Conservation (phyloP, 1,284 basidiomycete species). For the Peniophora sp. region DNA sequence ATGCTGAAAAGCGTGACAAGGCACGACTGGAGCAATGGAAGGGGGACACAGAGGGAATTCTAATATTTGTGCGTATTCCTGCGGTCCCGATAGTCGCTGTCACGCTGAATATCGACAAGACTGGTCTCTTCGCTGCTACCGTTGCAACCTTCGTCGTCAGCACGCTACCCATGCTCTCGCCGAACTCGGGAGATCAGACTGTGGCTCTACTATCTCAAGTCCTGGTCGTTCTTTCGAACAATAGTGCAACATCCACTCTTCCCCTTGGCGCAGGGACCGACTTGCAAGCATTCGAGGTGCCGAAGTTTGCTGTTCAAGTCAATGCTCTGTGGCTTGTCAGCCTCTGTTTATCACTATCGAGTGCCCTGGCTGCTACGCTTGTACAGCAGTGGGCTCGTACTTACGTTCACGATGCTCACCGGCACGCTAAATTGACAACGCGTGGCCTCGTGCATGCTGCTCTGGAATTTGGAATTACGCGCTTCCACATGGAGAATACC, state of each 20-base stretch:
- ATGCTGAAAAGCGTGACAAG: not conserved
- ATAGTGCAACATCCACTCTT: not conserved
- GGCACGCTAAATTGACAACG: not conserved
- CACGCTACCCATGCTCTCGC: not conserved
- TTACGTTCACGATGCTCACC: not conserved
- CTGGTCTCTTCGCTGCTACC: not conserved
- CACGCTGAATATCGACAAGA: not conserved
- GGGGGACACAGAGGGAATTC: not conserved
- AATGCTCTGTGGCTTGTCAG: conserved; percentile 9
- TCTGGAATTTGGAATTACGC: not conserved
- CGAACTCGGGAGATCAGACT: not conserved
- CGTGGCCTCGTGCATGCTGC: not conserved
- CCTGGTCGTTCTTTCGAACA: not conserved
- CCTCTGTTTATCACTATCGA: conserved; percentile 4
- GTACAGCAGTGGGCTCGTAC: conserved; percentile 2
- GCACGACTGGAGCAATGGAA: not conserved
- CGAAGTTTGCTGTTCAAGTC: not conserved
- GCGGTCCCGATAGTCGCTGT: not conserved
- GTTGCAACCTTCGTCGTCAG: not conserved
- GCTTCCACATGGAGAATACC: not conserved
- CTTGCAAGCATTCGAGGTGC: not conserved
- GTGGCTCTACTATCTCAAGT: not conserved
- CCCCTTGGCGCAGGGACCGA: not conserved
- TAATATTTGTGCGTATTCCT: not conserved
- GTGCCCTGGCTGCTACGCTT: conserved; percentile 4